Evolutionary conservation across 148 eudicot species (phyloP).

Genomic region (Rhododendron kiyosumense): DNA sequence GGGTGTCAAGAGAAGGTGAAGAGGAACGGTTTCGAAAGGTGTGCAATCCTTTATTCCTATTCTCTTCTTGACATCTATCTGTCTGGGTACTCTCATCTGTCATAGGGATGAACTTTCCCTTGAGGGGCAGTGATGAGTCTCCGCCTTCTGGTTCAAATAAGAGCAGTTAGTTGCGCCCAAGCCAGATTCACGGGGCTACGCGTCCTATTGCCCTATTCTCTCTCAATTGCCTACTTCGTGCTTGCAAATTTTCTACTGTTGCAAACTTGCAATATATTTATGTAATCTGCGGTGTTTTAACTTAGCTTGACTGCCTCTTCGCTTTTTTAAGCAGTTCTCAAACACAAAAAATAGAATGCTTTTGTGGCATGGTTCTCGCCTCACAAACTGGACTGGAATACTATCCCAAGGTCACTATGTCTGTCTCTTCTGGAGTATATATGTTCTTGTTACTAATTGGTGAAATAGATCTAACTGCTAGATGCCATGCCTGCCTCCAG

Average conservation of each 20-base stretch:
- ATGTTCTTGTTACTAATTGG: neutral
- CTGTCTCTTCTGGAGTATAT: neutral
- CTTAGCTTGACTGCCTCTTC: neutral
- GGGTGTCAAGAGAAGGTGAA: slow-evolving; percentile 79
- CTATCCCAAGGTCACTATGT: slow-evolving; percentile 71
- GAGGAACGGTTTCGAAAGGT: slow-evolving; percentile 68
- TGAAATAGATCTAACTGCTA: slow-evolving; percentile 7
- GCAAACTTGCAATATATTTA: neutral
- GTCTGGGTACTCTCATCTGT: neutral
- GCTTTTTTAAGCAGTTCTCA: slow-evolving; percentile 49
- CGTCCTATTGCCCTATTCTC: neutral
- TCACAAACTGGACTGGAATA: slow-evolving; percentile 95
- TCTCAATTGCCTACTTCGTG: neutral
- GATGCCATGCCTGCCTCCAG: slow-evolving; percentile 31
- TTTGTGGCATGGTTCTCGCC: slow-evolving; percentile 97
- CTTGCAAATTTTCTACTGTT: neutral
- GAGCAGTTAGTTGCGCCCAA: neutral
- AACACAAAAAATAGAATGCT: slow-evolving; percentile 79
- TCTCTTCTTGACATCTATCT: neutral
- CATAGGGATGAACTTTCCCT: neutral
- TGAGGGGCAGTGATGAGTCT: neutral
- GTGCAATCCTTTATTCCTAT: neutral
- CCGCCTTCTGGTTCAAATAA: neutral
- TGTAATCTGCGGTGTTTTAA: neutral
- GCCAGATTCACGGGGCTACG: neutral